Percentiles rank a stretch among this genome's conserved stretches.
Conservation (phyloP, 2,329 filamentous ascomycete genomes). For the Torrubiellomyces zombiae region DNA sequence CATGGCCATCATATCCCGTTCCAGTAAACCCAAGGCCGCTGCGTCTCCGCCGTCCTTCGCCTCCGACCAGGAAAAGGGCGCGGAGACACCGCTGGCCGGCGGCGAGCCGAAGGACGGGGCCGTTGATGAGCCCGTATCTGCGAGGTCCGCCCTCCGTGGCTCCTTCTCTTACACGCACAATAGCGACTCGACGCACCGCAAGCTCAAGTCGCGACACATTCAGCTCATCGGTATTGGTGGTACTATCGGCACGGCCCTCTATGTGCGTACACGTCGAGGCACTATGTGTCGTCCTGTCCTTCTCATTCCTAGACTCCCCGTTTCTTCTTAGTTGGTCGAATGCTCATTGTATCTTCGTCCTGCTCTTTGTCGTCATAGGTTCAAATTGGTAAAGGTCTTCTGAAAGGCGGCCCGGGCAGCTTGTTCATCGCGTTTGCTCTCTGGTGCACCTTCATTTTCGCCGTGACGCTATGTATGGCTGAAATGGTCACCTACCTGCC, state of each 20-base stretch:
- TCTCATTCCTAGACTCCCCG: neutral
- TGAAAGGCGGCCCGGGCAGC: slow-evolving; percentile 41
- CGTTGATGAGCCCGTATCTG: neutral
- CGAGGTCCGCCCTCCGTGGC: slow-evolving; percentile 2
- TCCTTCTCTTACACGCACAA: slow-evolving; percentile 7
- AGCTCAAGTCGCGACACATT: slow-evolving; percentile 38
- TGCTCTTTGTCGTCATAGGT: slow-evolving; percentile 20
- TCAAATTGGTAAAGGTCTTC: slow-evolving; percentile 39
- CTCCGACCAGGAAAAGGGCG: slow-evolving; percentile 8
- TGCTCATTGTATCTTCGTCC: slow-evolving; percentile 6
- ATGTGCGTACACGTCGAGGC: slow-evolving; percentile 19
- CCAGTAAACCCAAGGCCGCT: too few species aligned
- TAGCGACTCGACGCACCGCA: slow-evolving; percentile 30
- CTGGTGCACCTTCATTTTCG: slow-evolving; percentile 45
- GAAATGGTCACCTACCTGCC: slow-evolving; percentile 67
- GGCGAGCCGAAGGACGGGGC: neutral
- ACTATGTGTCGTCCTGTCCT: neutral
- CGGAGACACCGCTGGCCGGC: neutral
- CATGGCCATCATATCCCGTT: slow-evolving; percentile 1
- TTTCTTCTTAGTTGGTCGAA: slow-evolving; percentile 1
- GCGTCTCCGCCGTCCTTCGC: slow-evolving; percentile 9
- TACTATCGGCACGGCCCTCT: slow-evolving; percentile 46
- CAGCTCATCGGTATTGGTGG: slow-evolving; percentile 47
- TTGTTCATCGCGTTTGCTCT: slow-evolving; percentile 43
- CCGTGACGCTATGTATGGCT: slow-evolving; percentile 44